These are phyloP conservation scores for Punica granatum DNA, from an alignment of 345 rosid species.

Conservation along the genomic window DNA sequence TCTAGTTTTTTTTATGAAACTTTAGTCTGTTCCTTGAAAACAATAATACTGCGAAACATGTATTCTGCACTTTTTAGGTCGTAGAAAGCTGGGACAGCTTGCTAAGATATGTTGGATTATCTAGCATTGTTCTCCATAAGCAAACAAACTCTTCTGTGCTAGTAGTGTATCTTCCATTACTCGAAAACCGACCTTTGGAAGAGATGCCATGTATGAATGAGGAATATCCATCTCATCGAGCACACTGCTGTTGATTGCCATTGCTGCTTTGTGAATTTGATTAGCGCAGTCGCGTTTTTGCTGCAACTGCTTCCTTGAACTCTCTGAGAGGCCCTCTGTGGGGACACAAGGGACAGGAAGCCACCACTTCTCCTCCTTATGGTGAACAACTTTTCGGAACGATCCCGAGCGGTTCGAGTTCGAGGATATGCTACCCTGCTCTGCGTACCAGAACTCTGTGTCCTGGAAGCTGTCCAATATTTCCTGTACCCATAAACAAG, in stretches of 20 bases:
- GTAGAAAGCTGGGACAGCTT: background rate
- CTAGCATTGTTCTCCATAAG: too few species aligned
- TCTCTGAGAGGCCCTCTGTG: conserved; percentile 36
- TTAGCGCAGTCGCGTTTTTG: conserved; percentile 40
- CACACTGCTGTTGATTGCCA: conserved; percentile 45
- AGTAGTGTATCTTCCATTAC: background rate
- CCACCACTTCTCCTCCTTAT: conserved; percentile 61
- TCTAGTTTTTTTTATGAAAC: too few species aligned
- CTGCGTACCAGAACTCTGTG: conserved; percentile 43
- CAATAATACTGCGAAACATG: too few species aligned
- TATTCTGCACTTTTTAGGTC: too few species aligned
- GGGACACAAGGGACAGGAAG: conserved; percentile 48
- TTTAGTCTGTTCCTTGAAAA: too few species aligned
- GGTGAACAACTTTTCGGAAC: conserved; percentile 12
- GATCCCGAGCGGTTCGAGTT: conserved; percentile 11
- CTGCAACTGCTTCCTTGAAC: conserved; percentile 37
- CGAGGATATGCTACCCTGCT: conserved; percentile 23
- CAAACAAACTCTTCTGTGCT: too few species aligned
- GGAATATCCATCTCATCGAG: conserved; percentile 61
- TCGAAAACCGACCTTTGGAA: conserved; percentile 40
- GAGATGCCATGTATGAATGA: conserved; percentile 32
- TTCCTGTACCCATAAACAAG: conserved; percentile 8
- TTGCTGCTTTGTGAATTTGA: conserved; percentile 54
- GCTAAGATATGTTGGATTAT: background rate
- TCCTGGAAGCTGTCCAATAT: conserved; percentile 40